phyloP scores from a whole-genome alignment of 257 asterid species.

The Ocimum tenuiflorum region DNA sequence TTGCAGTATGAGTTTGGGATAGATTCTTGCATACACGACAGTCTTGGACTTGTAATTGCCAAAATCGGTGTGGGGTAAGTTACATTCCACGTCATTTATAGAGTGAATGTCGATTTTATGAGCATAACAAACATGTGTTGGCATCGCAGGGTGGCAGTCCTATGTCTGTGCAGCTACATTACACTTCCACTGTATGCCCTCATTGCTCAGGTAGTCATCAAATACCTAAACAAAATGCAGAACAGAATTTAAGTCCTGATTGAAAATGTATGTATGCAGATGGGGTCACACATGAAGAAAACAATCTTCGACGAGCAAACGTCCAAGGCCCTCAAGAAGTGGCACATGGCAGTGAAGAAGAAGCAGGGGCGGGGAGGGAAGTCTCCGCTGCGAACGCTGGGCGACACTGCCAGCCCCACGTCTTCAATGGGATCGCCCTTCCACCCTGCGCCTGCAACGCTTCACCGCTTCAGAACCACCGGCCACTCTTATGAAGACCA shows the following conservation, averaged over 20 bases:
- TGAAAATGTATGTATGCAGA: slow-evolving; percentile 31
- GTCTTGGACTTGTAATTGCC: slow-evolving; percentile 36
- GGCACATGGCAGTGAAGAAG: slow-evolving; percentile 90
- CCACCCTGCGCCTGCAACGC: slow-evolving; percentile 40
- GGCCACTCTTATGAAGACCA: slow-evolving; percentile 56
- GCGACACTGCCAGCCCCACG: slow-evolving; percentile 53
- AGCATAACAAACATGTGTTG: neutral
- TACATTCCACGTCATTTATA: neutral
- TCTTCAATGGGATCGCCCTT: slow-evolving; percentile 61
- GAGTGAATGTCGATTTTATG: neutral
- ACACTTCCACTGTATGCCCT: slow-evolving; percentile 88
- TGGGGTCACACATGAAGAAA: slow-evolving; percentile 87
- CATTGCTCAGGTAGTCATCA: slow-evolving; percentile 72
- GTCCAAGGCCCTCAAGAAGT: slow-evolving; percentile 75
- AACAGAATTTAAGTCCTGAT: neutral
- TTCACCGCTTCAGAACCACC: slow-evolving; percentile 60
- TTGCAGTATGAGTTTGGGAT: slow-evolving; percentile 69
- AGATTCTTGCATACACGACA: slow-evolving; percentile 67
- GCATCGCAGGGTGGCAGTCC: slow-evolving; percentile 52
- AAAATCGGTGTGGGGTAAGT: slow-evolving; percentile 69
- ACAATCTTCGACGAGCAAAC: slow-evolving; percentile 88
- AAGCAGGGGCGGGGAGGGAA: slow-evolving; percentile 43
- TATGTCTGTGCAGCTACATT: slow-evolving; percentile 77
- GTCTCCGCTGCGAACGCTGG: slow-evolving; percentile 49
- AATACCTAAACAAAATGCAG: too few relatives aligned